Percentiles rank a stretch among this genome's conserved stretches.
Conservation (phyloP, 129 eudicot species). For the Sambucus nigra region DNA sequence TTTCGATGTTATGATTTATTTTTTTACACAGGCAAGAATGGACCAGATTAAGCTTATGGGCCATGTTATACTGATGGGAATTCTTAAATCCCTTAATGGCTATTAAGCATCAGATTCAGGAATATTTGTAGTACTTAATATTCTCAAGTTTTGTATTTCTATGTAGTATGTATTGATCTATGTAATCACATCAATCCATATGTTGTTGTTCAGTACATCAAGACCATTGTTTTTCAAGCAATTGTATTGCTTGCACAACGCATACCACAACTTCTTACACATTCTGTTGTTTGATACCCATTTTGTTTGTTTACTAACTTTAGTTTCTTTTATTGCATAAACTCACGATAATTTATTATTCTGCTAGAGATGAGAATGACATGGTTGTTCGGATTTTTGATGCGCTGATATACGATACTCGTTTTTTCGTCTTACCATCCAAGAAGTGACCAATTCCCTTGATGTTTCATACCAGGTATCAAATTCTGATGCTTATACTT, state of each 20-base stretch:
- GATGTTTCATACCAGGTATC: conserved; percentile 77
- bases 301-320: conserved; percentile 5
- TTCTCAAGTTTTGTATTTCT: not conserved
- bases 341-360: conserved; percentile 11
- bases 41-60: conserved; percentile 97
- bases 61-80: conserved; percentile 75
- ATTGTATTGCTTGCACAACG: conserved; percentile 89
- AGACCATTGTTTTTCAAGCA: conserved; percentile 80
- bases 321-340: conserved; percentile 3
- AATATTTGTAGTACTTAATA: conserved; percentile 15
- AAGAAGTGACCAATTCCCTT: conserved; percentile 88
- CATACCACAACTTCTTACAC: conserved; percentile 92
- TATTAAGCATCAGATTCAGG: conserved; percentile 68
- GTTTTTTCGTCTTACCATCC: conserved; percentile 64
- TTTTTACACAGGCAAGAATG: conserved; percentile 51
- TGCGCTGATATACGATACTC: conserved; percentile 76
- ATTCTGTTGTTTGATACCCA: conserved; percentile 1
- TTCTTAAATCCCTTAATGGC: conserved; percentile 74
- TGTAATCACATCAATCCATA: conserved; percentile 35
- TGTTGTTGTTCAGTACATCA: conserved; percentile 64
- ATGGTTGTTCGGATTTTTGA: conserved; percentile 84
- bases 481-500: not conserved
- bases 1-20: conserved; percentile 8
- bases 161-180: not conserved
- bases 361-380: conserved; percentile 67